Evolutionary conservation across 176 grass and related monocot genomes (phyloP), one percentile per base, ranked within the genome.

Genomic region (Oryza australiensis): DNA sequence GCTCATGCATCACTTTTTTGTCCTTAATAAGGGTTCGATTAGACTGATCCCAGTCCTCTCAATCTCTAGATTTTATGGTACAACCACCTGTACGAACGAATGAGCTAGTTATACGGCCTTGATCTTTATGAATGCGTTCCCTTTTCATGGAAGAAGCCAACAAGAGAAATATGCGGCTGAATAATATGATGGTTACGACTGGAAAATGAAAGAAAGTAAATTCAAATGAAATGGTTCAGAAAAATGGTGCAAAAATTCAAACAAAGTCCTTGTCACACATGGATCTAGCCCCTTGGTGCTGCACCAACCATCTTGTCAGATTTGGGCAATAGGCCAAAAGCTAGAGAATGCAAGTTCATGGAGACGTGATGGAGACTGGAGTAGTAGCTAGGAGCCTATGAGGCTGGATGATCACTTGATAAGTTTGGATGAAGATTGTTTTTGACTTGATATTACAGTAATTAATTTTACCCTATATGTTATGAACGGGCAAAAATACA

Each of bases 1-100:
- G 53, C 86, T 63, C 40, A 3, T 55, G 73, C 66, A 66, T 87
- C 86, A 87, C 73, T 1, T 38, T 82, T 77, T 82, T 77, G 79
- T 82, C 66, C 28, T 9, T 26, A 27, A 37, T 1, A 22, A 9
- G 7, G 49, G 43, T 12, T 3, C n/a, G 22, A 41, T 57, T 65
- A 55, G 59, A 41, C 30, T 23, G 23, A 38, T 14, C 12, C 9
- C 0, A 1, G 6, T 1, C 43, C 66, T 33, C 34, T 51, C 26
- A 70, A 45, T n/a, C 22, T 63, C 34, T 15, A 14, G 46, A 16
- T 38, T 78, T 79, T 48, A 3, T 40, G 51, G 80, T 63, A 29
- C 55, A 33, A 10, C 80, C 2, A 63, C 24, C 24, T 63, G 53
- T 71, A 45, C 10, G 20, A 35, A 51, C 37, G 24, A 55, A 20